Base-by-base conservation (phyloP, 371 early-diverging fungal species). In the Mucor lusitanicus region DNA sequence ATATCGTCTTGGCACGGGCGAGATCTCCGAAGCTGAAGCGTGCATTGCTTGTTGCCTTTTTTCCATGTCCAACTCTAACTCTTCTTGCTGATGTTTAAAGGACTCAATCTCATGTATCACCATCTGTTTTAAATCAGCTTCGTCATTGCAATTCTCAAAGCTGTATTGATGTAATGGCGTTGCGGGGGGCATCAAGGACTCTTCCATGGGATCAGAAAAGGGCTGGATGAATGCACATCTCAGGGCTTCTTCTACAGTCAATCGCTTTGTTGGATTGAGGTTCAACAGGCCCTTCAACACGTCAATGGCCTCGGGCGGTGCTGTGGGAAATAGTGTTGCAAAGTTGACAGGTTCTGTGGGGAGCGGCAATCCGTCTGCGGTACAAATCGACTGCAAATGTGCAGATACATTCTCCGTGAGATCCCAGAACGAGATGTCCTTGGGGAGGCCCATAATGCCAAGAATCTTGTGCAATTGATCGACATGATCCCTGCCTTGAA, bases 391-490 rank as follows among this genome's bases (percentile, higher is more conserved):
- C 5, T 59, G 63, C 1, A 75, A 46, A 30, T 69, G 68, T 0
- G 71, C 62, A 17, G 69, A 75, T 32, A 78, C 65, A 27, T 39
- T 37, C 30, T 63, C 63, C 6, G 63, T 55, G n/a, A 55, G 68
- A 65, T 63, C 63, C 63, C 48, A 71, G 25, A 96, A 84, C 0
- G 92, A 88, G n/a, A 86, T 89, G 66, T 92, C 92, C 65, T 88
- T 88, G 15, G 98, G 98, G 1, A 95, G 92, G 13, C 98, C 98
- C 50, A 95, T 84, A 21, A 92, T 88, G 62, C 80, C 77, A 63
- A 95, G 86, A 61, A 97, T 98, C 73, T 93, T 90, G 79, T 95
- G 92, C 46, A 98, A 82, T 77, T 98, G 98, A 71, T 97, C 93
- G 4, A 96, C 89, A 68, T 96, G 88, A 73, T 92, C 91, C 33